Conservation (phyloP, 805 yeast genomes). For the Metschnikowia colocasiae region DNA sequence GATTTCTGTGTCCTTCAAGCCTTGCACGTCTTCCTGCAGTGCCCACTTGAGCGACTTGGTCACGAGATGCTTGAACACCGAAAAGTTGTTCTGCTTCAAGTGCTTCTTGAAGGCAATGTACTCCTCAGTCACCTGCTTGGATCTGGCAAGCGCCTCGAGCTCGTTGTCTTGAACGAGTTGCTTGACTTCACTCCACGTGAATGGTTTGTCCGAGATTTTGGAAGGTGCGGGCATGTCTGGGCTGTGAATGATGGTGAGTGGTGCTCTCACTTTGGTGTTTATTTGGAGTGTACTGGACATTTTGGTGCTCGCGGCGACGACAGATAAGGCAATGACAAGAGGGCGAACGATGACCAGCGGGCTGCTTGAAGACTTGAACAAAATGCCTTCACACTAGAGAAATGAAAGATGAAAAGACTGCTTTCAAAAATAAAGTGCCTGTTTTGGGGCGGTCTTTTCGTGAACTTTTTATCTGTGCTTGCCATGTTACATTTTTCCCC, state of each 20-base stretch:
- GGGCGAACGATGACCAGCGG: background rate
- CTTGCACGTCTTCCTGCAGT: constrained; percentile 22
- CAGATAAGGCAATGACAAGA: background rate
- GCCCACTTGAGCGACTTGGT: constrained; percentile 51
- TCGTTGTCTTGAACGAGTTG: constrained; percentile 38
- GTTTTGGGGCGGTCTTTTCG: background rate
- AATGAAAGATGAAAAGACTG: background rate
- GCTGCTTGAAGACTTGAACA: background rate
- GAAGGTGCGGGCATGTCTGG: constrained; percentile 38
- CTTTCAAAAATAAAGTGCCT: too few relatives aligned
- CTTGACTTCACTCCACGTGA: constrained; percentile 45
- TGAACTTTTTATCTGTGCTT: background rate
- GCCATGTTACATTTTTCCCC: constrained; percentile 4
- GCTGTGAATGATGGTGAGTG: constrained; percentile 20
- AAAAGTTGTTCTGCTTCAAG: constrained; percentile 31
- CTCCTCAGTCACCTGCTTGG: constrained; percentile 36
- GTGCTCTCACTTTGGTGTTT: constrained; percentile 6
- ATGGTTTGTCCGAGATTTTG: constrained; percentile 35
- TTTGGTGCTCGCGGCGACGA: constrained; percentile 5
- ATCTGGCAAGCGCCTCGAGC: constrained; percentile 49
- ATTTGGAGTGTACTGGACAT: constrained; percentile 10
- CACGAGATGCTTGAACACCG: constrained; percentile 49
- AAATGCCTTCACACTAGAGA: too few relatives aligned
- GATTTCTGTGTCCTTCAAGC: constrained; percentile 16
- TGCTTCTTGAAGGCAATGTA: constrained; percentile 46